A percentile compares a stretch with the other conserved stretches of the same genome.
Conservation (phyloP, 257 asterid genomes). For the Eustoma russellianum region DNA sequence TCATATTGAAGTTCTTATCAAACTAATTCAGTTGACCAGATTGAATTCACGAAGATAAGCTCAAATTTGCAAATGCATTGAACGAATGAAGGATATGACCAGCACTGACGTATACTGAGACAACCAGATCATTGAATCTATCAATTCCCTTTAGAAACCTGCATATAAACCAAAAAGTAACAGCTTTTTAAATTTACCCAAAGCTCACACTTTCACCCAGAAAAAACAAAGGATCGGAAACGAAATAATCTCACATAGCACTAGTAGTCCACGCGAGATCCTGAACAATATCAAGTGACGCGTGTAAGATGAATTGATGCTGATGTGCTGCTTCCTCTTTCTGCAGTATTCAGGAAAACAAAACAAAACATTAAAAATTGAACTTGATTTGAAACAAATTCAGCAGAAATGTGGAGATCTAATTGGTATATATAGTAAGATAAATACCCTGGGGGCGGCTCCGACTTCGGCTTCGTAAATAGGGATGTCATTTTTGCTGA, state of each 20-base stretch:
- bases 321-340: constrained; percentile 97
- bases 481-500: constrained; percentile 87
- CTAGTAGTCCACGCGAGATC: constrained; percentile 96
- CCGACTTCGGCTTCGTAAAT: constrained; percentile 99
- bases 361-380: not conserved
- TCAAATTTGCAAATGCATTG: not conserved
- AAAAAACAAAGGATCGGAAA: constrained; percentile 1
- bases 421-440: not conserved
- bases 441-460: constrained; percentile 69
- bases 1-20: too few species aligned
- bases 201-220: not conserved
- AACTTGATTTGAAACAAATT: not conserved
- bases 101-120: constrained; percentile 90
- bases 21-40: too few species aligned
- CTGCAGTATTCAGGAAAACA: constrained; percentile 17
- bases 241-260: constrained; percentile 64
- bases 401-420: too few species aligned
- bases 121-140: constrained; percentile 86
- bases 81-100: constrained; percentile 85
- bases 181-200: not conserved
- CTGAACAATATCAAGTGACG: constrained; percentile 90
- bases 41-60: too few species aligned
- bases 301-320: constrained; percentile 92
- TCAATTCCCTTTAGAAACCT: constrained; percentile 81
- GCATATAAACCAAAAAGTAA: constrained; percentile 9